Base-by-base conservation (phyloP, 148 eudicot genomes). In the Polygonum maritimum region DNA sequence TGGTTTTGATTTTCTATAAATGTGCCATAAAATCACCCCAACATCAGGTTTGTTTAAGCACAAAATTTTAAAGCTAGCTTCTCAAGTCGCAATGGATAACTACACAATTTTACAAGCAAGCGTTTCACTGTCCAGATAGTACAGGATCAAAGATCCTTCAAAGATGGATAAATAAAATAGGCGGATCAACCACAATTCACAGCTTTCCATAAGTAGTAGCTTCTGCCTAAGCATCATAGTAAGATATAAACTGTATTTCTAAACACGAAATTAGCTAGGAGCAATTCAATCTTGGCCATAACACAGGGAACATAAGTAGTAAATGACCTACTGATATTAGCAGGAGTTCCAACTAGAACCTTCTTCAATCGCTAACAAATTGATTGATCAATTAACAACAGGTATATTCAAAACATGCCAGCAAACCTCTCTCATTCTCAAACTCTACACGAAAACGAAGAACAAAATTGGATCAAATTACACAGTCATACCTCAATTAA, bases 401-500 rank as follows among this genome's bases (percentile, higher is more conserved):
- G 13, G 33, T 57, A 5, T 12, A 18, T 33, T n/a, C 40, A 12
- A 33, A 40, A 63, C 3, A 33, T 31, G 63, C 31, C 14, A 63
- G 13, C 67, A 5, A 60, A 22, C 35, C 67, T 60, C 60, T 26
- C 60, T 19, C 31, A 21, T 57, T 57, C 26, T 19, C 63, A 22
- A 57, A 57, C 8, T 22, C 7, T 22, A 9, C 33, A 22, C 21
- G 63, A 21, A 2, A 57, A 2, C 47, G 7, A 57, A 57, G 33
- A 31, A 7, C 63, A 57, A 57, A 57, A 57, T 22, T 57, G 63
- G 33, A 19, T 57, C 63, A 57, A 57, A 57, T 19, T 57, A 7
- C 63, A 21, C 35, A 57, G 63, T 47, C 48, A 26, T 48, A 74
- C 89, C 91, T 88, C 84, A 76, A 86, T 86, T 78, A 86, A 89